Evolutionary conservation across 345 rosid genomes (phyloP), one percentile per base, ranked within the genome.

Genomic region (Euphorbia lathyris): DNA sequence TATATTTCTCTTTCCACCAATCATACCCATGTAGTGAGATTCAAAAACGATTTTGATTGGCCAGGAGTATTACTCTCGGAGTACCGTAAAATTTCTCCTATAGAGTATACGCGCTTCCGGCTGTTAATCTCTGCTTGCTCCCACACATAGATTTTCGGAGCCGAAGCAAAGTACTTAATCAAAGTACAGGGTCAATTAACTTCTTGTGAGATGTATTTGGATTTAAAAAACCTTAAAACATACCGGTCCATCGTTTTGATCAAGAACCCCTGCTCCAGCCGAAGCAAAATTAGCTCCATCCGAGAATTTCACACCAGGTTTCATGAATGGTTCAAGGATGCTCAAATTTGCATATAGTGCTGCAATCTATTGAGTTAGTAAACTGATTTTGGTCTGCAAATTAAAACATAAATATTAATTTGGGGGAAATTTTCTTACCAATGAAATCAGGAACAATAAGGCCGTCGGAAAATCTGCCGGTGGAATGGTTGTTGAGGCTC

Each of bases 241-340:
- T 55, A 72, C 75, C 63, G 27, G 26, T 38, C 65, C 26, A 27
- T 59, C 3, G 13, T 5, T 47, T 1, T 10, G 32, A 14, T 20
- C 59, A 22, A 66, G 76, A 65, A 66, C 76, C 22, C 71, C 51
- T 14, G 50, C 70, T 45, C 71, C 76, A 30, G 51, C 76, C 0
- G 76, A 66, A 58, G 76, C 76, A 72, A 72, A 72, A 58, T 65
- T 72, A 30, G 48, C 66, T 26, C 71, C 76, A 47, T 48, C 34
- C 2, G 30, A 45, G 58, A 66, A 66, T 23, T 72, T 50, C 5
- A 70, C 70, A 14, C 58, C 63, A 7, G 76, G 76, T 58, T 65
- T n/a, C 59, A 58, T 57, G 20, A 30, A 57, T 12, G 76, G 70
- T 5, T 58, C 59, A 47, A 29, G 51, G 12, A 66, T 1, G n/a